Conservation (phyloP, 306 rosid genomes). For the Pachyrhizus erosus region DNA sequence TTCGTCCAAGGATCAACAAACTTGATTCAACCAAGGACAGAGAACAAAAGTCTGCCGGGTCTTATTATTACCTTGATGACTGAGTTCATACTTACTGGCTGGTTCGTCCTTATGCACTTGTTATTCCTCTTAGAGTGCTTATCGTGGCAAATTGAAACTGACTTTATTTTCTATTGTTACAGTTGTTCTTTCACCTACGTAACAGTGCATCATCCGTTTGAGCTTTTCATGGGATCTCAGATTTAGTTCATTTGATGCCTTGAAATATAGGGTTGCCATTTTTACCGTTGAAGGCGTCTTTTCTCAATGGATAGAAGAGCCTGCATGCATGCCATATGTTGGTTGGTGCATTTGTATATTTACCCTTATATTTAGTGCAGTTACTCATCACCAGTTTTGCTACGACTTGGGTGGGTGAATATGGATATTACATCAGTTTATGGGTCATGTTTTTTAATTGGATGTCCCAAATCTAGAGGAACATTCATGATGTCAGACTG, state of each 20-base stretch:
- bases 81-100: conserved; percentile 42
- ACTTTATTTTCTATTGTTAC: conserved; percentile 27
- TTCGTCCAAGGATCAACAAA: conserved; percentile 92
- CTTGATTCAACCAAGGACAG: conserved; percentile 88
- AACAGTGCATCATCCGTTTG: conserved; percentile 28
- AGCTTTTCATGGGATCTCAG: conserved; percentile 42
- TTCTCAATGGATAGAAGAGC: conserved; percentile 44
- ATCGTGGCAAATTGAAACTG: conserved; percentile 1
- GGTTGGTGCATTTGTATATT: conserved; percentile 52
- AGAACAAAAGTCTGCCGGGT: conserved; percentile 91
- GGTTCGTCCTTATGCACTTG: conserved; percentile 43
- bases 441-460: conserved; percentile 26
- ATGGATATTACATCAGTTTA: conserved; percentile 34
- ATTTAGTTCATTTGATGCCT: conserved; percentile 35
- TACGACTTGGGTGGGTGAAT: conserved; percentile 46
- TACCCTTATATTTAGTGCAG: conserved; percentile 34
- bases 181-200: conserved; percentile 43
- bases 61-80: conserved; percentile 95
- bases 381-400: conserved; percentile 63
- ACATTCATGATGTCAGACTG: conserved; percentile 27
- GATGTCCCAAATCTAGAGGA: conserved; percentile 33
- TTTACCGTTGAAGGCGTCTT: conserved; percentile 37
- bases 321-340: conserved; percentile 41
- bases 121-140: background rate
- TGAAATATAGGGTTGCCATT: conserved; percentile 30